phyloP scores from a whole-genome alignment of 306 rosid species.

The Cajanus cajan region DNA sequence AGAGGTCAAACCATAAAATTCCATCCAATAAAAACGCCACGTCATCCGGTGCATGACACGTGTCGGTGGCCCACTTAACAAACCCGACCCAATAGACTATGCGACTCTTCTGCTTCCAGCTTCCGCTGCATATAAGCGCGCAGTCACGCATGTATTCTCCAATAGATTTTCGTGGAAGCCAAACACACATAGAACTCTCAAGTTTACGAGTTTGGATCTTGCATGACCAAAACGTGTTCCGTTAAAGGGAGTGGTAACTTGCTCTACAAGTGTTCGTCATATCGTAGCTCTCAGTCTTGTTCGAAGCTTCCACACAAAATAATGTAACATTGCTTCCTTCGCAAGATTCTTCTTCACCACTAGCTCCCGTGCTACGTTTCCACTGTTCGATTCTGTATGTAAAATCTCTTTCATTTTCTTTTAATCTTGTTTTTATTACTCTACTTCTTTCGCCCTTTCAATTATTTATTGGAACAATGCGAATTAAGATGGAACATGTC shows the following conservation, averaged over 20 bases:
- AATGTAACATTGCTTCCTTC: not conserved
- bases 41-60: not conserved
- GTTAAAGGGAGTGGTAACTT: not conserved
- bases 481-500: not conserved
- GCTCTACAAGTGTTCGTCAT: not conserved
- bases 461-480: not conserved
- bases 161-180: slow-evolving; percentile 1
- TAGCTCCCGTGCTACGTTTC: not conserved
- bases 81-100: not conserved
- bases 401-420: not conserved
- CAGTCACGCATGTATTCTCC: not conserved
- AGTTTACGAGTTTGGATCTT: not conserved
- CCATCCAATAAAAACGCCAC: not conserved
- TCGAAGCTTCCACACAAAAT: not conserved
- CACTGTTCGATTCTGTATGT: slow-evolving; percentile 4
- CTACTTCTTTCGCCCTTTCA: not conserved
- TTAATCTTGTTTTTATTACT: not conserved
- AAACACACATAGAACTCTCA: not conserved
- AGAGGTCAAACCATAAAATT: not conserved
- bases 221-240: not conserved
- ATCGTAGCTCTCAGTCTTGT: not conserved
- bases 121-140: not conserved
- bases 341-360: not conserved
- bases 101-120: not conserved
- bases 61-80: not conserved